Conservation (phyloP, 352 stramenopile genomes). For the Pythium angustatum region DNA sequence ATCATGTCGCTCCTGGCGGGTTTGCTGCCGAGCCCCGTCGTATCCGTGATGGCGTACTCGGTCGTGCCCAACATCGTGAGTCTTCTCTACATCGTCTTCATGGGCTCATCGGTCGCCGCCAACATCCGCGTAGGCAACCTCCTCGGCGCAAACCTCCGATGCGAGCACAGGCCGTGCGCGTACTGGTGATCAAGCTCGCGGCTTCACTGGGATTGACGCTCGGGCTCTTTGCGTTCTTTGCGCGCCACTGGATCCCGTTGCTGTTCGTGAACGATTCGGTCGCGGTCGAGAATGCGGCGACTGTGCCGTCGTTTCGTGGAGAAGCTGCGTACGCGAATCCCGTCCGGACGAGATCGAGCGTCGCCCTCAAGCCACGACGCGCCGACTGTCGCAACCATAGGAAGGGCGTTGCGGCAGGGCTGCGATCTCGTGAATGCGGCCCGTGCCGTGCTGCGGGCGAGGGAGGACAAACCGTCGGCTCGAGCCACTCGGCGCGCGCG, state of each 20-base stretch:
- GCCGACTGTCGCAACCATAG: too few species aligned
- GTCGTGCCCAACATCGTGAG: constrained; percentile 73
- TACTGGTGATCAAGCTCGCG: constrained; percentile 42
- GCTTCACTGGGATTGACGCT: constrained; percentile 35
- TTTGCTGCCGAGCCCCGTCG: constrained; percentile 57
- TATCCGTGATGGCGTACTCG: constrained; percentile 69
- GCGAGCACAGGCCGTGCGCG: constrained; percentile 54
- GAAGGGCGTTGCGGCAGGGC: too few species aligned
- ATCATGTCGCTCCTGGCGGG: constrained; percentile 72
- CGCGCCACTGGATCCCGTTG: constrained; percentile 49
- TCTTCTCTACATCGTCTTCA: constrained; percentile 76
- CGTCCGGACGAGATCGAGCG: too few species aligned
- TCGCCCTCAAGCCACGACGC: too few species aligned
- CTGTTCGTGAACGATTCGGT: constrained; percentile 49
- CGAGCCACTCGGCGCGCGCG: too few species aligned
- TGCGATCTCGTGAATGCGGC: too few species aligned
- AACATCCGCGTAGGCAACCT: constrained; percentile 82
- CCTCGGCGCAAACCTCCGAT: constrained; percentile 67
- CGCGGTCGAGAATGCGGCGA: constrained; percentile 41
- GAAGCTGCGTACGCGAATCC: too few species aligned
- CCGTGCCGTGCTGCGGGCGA: too few species aligned
- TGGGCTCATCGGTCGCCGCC: constrained; percentile 60
- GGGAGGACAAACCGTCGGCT: too few species aligned
- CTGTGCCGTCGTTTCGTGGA: too few species aligned
- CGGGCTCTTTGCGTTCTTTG: constrained; percentile 40